Evolutionary conservation across 1,139 yeast species (phyloP), one percentile per base, ranked within the genome.

Genomic region (Arxiozyma slooffiae): DNA sequence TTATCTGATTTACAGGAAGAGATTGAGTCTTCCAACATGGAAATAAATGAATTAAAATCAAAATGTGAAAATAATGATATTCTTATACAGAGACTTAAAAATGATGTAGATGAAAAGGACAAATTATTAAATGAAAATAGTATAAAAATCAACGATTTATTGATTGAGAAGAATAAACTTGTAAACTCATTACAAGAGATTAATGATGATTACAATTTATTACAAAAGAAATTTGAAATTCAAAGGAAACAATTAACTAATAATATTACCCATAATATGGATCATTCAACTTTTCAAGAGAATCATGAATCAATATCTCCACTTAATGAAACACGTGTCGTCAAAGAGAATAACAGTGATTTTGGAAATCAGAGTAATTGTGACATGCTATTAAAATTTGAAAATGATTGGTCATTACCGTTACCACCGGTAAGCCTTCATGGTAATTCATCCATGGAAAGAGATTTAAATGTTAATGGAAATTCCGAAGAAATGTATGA

Each of bases 1-100:
- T 70, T 81, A 8, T 72, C 76, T 23, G 67, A 67, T 38, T 67
- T 82, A 41, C 74, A 78, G 39, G 56, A 56, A 16, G 55, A 57
- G 43, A 36, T 41, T 11, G 43, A 39, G 6, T 38, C 49, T 7
- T 46, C 52, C 9, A 50, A 49, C n/a, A 34, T 42, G 6, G 44
- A 54, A 11, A 18, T 55, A 1, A 41, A 36, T 11, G 50, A 48
- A n/a, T 23, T 57, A 16, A 48, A 44, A 17, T 17, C 36, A 17
- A 37, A 49, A 38, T 45, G 46, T 11, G 46, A 47, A 7, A 23
- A 30, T 20, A 37, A 45, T 45, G 30, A 30, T 16, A 26, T 20
- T 2, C 38, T 50, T 20, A 39, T 48, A 9, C 41, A 48, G 7
- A 43, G 47, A 21, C 52, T 59, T 21, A 52, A 56, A 26, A 47